A percentile compares a stretch with the other conserved stretches of the same genome.
Evolutionary conservation across 1,284 basidiomycete species (phyloP).

Genomic region (Volvariella surrecta): DNA sequence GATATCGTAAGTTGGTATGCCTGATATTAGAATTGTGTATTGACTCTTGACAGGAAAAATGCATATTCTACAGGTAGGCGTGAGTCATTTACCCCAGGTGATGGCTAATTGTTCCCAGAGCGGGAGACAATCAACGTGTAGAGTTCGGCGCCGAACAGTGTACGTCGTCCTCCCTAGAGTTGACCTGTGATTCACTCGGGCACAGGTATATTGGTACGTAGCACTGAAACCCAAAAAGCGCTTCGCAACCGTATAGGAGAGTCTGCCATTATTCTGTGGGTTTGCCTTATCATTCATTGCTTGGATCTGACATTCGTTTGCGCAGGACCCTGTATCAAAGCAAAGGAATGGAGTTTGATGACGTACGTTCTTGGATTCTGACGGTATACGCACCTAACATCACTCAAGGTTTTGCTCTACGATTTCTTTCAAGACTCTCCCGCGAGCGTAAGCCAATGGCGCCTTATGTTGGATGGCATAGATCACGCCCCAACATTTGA

Average conservation of each 20-base stretch:
- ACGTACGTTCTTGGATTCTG: conserved; percentile 29
- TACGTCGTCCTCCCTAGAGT: conserved; percentile 16
- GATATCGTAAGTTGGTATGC: conserved; percentile 24
- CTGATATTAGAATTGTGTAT: background rate
- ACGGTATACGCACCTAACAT: background rate
- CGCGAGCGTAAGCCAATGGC: conserved; percentile 44
- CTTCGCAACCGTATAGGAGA: conserved; percentile 49
- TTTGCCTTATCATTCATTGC: background rate
- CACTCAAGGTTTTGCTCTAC: conserved; percentile 53
- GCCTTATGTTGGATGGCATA: conserved; percentile 32
- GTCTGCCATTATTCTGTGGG: conserved; percentile 55
- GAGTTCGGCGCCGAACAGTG: conserved; percentile 68
- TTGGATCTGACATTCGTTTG: conserved; percentile 2
- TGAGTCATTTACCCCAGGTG: background rate
- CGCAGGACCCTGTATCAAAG: conserved; percentile 62
- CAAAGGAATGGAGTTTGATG: conserved; percentile 71
- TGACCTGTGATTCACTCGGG: background rate
- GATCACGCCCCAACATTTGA: conserved; percentile 41
- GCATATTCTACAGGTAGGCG: conserved; percentile 32
- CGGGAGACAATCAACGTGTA: background rate
- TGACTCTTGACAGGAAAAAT: conserved; percentile 30
- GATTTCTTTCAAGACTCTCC: conserved; percentile 64
- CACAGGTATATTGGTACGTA: conserved; percentile 61
- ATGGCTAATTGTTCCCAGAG: background rate
- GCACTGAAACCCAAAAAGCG: conserved; percentile 40